Conservation (phyloP, 352 stramenopile species). For the Phytophthora sp. region DNA sequence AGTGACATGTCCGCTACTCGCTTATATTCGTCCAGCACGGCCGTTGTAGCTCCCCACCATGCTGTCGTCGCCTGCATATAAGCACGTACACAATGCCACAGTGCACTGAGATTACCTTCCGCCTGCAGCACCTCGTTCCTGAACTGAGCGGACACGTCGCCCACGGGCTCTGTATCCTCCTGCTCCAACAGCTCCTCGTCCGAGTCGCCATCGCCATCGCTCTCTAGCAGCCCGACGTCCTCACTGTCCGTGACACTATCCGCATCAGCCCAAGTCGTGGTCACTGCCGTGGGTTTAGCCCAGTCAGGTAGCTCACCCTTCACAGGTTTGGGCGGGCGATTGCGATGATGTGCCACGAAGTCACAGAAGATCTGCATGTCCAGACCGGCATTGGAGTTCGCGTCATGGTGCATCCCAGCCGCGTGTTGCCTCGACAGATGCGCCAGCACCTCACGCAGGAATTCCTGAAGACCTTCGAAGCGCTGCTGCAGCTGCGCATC, state of each 20-base stretch:
- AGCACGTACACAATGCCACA: slow-evolving; percentile 77
- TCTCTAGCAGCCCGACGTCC: slow-evolving; percentile 50
- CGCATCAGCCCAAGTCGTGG: slow-evolving; percentile 52
- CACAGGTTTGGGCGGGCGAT: slow-evolving; percentile 61
- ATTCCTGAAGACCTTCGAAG: slow-evolving; percentile 67
- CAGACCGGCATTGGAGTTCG: slow-evolving; percentile 56
- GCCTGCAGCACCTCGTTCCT: slow-evolving; percentile 79
- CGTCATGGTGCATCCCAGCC: slow-evolving; percentile 68
- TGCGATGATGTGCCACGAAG: slow-evolving; percentile 73
- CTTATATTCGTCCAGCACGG: slow-evolving; percentile 73
- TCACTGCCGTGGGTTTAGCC: slow-evolving; percentile 44
- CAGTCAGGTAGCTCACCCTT: slow-evolving; percentile 58
- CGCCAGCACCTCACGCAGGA: slow-evolving; percentile 57
- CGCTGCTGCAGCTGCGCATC: slow-evolving; percentile 67
- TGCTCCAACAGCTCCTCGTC: slow-evolving; percentile 17
- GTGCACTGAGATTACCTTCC: slow-evolving; percentile 70
- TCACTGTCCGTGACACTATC: slow-evolving; percentile 72
- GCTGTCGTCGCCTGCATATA: slow-evolving; percentile 68
- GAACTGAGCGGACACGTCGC: slow-evolving; percentile 53
- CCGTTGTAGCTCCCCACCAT: slow-evolving; percentile 59
- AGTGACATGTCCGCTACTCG: slow-evolving; percentile 62
- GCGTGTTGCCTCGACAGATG: slow-evolving; percentile 54
- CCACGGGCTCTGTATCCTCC: neutral
- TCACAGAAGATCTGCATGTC: slow-evolving; percentile 88
- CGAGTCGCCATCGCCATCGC: slow-evolving; percentile 33